Evolutionary conservation across 1,139 yeast genomes (phyloP).

Genomic region (Yamadazyma blattariae): DNA sequence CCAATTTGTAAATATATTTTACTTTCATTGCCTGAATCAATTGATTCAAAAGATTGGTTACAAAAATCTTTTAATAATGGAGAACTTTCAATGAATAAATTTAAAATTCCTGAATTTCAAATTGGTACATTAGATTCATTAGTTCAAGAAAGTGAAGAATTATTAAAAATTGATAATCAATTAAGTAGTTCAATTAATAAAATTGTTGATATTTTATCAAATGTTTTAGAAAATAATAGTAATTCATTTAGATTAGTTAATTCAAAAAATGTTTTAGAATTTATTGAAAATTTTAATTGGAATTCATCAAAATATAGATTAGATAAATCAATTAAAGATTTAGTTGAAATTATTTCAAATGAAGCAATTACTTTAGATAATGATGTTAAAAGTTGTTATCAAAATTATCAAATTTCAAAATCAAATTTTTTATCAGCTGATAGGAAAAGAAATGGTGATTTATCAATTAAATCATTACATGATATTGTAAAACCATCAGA

Average conservation of each 20-base stretch:
- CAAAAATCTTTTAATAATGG: conserved; percentile 45
- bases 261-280: conserved; percentile 52
- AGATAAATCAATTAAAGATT: conserved; percentile 77
- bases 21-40: conserved; percentile 52
- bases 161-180: conserved; percentile 75
- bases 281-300: conserved; percentile 79
- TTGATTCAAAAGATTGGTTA: conserved; percentile 43
- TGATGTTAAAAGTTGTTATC: conserved; percentile 72
- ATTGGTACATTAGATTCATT: conserved; percentile 92
- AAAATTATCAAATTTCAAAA: conserved; percentile 76
- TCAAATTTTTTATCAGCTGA: conserved; percentile 84
- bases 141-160: conserved; percentile 87
- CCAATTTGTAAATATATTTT: conserved; percentile 36
- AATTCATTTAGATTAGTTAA: conserved; percentile 31
- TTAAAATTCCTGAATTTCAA: conserved; percentile 82
- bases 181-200: conserved; percentile 67
- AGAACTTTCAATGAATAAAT: conserved; percentile 36
- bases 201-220: conserved; percentile 65
- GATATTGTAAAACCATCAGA: conserved; percentile 84
- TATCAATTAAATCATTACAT: conserved; percentile 86
- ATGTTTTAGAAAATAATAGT: conserved; percentile 38
- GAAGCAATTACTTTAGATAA: conserved; percentile 82
- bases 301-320: conserved; percentile 79
- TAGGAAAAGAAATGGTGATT: conserved; percentile 89
- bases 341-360: conserved; percentile 64